phyloP scores from a whole-genome alignment of 2,329 filamentous ascomycete genomes.

The Xylaria sp. region DNA sequence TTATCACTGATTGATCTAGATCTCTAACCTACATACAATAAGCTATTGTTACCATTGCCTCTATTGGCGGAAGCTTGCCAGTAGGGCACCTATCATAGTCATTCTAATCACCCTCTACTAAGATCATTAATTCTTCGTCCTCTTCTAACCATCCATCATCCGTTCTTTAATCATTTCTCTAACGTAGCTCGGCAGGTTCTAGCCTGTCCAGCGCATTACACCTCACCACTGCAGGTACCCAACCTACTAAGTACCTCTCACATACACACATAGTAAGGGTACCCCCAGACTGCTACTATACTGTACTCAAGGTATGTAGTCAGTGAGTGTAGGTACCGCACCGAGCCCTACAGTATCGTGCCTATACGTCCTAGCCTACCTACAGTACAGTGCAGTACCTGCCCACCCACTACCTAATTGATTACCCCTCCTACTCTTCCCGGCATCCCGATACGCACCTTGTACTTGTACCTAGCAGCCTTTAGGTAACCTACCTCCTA shows the following conservation, averaged over 20 bases:
- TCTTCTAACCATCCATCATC: constrained; percentile 9
- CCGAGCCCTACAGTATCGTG: too few species aligned
- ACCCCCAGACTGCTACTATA: neutral
- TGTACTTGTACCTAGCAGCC: neutral
- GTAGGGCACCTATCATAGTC: constrained; percentile 5
- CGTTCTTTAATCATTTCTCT: neutral
- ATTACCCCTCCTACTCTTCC: constrained; percentile 40
- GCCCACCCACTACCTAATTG: constrained; percentile 13
- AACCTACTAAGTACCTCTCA: neutral
- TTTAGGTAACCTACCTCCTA: neutral
- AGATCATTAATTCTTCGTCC: neutral
- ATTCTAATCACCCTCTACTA: neutral
- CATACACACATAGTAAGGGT: too few species aligned
- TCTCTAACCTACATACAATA: neutral
- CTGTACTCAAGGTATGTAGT: neutral
- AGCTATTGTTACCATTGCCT: constrained; percentile 9
- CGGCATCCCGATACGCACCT: constrained; percentile 35
- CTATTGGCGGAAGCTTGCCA: constrained; percentile 7
- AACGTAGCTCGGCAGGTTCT: constrained; percentile 2
- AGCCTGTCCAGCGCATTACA: constrained; percentile 11
- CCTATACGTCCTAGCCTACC: constrained; percentile 3
- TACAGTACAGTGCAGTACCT: neutral
- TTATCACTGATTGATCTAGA: constrained; percentile 8
- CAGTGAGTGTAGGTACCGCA: too few species aligned
- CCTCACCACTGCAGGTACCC: constrained; percentile 6